These are phyloP conservation scores for Daldinia childiae DNA, from an alignment of 495 filamentous ascomycete species.

Conservation along the genomic window DNA sequence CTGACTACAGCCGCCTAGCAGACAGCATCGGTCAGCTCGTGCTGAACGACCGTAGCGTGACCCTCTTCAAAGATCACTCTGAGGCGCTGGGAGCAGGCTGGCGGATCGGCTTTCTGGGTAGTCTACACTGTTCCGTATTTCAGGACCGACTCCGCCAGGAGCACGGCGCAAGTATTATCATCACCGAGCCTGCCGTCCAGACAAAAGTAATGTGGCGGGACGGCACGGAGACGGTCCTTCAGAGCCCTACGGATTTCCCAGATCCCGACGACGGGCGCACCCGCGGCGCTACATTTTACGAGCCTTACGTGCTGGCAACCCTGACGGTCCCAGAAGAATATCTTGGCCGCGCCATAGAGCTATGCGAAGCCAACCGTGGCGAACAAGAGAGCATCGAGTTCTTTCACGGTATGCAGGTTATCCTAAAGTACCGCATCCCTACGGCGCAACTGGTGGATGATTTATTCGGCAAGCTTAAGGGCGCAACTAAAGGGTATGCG, in stretches of 20 bases:
- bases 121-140: conserved; percentile 96
- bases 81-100: conserved; percentile 94
- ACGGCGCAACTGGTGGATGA: conserved; percentile 91
- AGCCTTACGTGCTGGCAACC: conserved; percentile 87
- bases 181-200: conserved; percentile 94
- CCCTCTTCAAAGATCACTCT: conserved; percentile 89
- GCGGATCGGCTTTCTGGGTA: conserved; percentile 94
- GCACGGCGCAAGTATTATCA: conserved; percentile 94
- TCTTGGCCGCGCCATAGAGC: conserved; percentile 90
- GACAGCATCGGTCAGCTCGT: conserved; percentile 95
- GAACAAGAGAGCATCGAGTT: conserved; percentile 85
- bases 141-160: conserved; percentile 96
- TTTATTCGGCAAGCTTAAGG: conserved; percentile 96
- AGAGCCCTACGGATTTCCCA: conserved; percentile 87
- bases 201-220: conserved; percentile 83
- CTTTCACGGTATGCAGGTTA: conserved; percentile 94
- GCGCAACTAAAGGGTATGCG: conserved; percentile 77
- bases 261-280: conserved; percentile 69
- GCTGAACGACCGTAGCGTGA: conserved; percentile 94
- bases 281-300: conserved; percentile 69
- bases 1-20: conserved; percentile 85
- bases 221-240: conserved; percentile 76
- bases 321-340: conserved; percentile 95
- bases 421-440: conserved; percentile 90
- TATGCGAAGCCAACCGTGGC: conserved; percentile 90